Percentiles rank a stretch among this genome's conserved stretches.
Conservation (phyloP, 768 basidiomycete genomes). For the Dioszegia aurantiaca region DNA sequence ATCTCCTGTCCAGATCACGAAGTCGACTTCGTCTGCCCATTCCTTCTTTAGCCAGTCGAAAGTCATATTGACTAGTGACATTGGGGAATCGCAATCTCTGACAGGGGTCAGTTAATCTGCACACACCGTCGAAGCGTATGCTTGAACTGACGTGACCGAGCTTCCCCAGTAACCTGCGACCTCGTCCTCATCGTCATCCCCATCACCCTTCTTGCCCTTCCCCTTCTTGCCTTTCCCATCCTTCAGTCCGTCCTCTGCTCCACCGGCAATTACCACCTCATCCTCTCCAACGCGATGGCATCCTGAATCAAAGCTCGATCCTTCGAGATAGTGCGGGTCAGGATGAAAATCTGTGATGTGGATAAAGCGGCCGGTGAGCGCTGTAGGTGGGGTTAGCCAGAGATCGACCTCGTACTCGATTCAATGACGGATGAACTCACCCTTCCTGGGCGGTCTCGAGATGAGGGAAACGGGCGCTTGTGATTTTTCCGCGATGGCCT, state of each 20-base stretch:
- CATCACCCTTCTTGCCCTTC: conserved; percentile 16
- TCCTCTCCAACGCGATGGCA: conserved; percentile 32
- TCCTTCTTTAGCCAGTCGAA: conserved; percentile 74
- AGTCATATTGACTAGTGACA: conserved; percentile 73
- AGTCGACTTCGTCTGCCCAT: conserved; percentile 82
- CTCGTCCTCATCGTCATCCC: conserved; percentile 21
- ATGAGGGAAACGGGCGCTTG: background rate
- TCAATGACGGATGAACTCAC: background rate
- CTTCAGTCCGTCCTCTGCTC: conserved; percentile 17
- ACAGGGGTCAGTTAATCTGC: background rate
- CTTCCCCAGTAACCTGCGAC: conserved; percentile 49
- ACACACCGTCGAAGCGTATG: background rate
- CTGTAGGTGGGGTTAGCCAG: background rate
- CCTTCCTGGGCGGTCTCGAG: background rate
- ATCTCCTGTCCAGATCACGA: conserved; percentile 67
- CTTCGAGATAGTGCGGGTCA: conserved; percentile 45
- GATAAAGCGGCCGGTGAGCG: conserved; percentile 34
- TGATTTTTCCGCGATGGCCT: background rate
- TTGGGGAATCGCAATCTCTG: conserved; percentile 67
- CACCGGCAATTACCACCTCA: conserved; percentile 20
- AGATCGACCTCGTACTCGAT: no score
- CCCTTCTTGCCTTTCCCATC: conserved; percentile 25
- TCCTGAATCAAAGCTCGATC: conserved; percentile 41
- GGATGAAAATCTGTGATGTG: conserved; percentile 52
- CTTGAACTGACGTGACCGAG: conserved; percentile 43